These are phyloP conservation scores for Fusarium sp. DNA, from an alignment of 2,329 filamentous ascomycete genomes.

Conservation along the genomic window DNA sequence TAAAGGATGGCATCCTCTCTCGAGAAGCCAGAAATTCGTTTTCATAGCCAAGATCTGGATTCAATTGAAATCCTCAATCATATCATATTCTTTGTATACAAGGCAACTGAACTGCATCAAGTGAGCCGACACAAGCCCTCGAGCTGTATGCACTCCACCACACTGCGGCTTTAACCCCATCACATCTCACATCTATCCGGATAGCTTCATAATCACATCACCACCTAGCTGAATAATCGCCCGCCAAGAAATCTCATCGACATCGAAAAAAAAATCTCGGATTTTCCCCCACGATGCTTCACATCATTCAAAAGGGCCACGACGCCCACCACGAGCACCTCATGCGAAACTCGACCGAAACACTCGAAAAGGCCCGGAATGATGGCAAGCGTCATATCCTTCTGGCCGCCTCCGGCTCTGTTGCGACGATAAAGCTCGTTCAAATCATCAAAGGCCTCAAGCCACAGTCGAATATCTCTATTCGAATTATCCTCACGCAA, in stretches of 20 bases:
- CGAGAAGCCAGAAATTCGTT: background rate
- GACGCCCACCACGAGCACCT: slow-evolving; percentile 40
- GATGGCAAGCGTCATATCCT: slow-evolving; percentile 59
- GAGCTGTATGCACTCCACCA: slow-evolving; percentile 11
- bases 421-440: slow-evolving; percentile 89
- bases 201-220: background rate
- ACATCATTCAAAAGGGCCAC: slow-evolving; percentile 35
- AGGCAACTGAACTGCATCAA: background rate
- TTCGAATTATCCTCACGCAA: slow-evolving; percentile 85
- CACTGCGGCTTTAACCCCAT: background rate
- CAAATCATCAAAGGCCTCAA: slow-evolving; percentile 72
- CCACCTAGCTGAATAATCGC: background rate
- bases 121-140: background rate
- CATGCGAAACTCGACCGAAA: slow-evolving; percentile 46
- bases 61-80: background rate
- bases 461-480: slow-evolving; percentile 70
- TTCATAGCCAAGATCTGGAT: background rate
- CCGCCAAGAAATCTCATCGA: background rate
- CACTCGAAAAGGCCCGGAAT: slow-evolving; percentile 48
- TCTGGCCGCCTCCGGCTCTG: slow-evolving; percentile 63
- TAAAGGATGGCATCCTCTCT: background rate
- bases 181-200: slow-evolving; percentile 18
- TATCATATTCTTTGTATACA: background rate
- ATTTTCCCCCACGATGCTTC: slow-evolving; percentile 34
- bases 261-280: background rate